Percentiles rank a stretch among this genome's conserved stretches.
Evolutionary conservation across 139 green algal species (phyloP).

Genomic region (Chlamydomonas sphaeroides): DNA sequence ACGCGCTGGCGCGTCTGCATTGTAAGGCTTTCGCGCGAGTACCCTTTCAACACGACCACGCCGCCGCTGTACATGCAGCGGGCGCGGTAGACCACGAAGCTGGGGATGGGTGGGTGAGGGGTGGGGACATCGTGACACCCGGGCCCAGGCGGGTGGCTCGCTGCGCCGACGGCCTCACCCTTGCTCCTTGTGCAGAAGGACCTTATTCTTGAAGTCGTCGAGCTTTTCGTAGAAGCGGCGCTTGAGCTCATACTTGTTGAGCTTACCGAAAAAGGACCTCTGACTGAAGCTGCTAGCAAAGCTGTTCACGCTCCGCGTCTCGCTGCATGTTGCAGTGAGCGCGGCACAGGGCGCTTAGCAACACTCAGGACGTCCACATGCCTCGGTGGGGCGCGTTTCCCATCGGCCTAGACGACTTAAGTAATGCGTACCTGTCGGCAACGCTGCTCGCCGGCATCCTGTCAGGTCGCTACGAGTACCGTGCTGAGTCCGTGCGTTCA

Average conservation of each 20-base stretch:
- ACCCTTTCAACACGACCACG: slow-evolving; percentile 62
- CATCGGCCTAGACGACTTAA: too few relatives aligned
- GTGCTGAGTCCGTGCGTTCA: too few relatives aligned
- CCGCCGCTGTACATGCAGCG: slow-evolving; percentile 50
- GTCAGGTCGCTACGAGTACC: too few relatives aligned
- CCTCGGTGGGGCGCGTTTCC: too few relatives aligned
- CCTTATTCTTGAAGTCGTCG: slow-evolving; percentile 58
- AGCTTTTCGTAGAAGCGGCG: slow-evolving; percentile 60
- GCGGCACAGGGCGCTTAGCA: too few relatives aligned
- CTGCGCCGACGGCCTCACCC: slow-evolving; percentile 34
- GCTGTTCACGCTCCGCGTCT: slow-evolving; percentile 22
- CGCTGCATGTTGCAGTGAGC: background rate
- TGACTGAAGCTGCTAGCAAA: slow-evolving; percentile 44
- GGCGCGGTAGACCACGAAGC: slow-evolving; percentile 57
- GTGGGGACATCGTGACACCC: too few relatives aligned
- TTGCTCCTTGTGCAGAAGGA: slow-evolving; percentile 54
- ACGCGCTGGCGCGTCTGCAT: slow-evolving; percentile 52
- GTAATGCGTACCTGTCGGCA: slow-evolving; percentile 25
- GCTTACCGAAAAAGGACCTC: slow-evolving; percentile 44
- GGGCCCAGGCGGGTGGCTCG: too few relatives aligned
- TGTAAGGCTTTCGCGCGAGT: slow-evolving; percentile 51
- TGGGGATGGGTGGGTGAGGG: slow-evolving; percentile 4
- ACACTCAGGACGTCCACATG: too few relatives aligned
- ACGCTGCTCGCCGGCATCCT: slow-evolving; percentile 34
- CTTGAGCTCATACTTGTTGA: slow-evolving; percentile 60